Conservation (phyloP, 192 early-diverging fungal species). For the Spizellomyces punctatus region DNA sequence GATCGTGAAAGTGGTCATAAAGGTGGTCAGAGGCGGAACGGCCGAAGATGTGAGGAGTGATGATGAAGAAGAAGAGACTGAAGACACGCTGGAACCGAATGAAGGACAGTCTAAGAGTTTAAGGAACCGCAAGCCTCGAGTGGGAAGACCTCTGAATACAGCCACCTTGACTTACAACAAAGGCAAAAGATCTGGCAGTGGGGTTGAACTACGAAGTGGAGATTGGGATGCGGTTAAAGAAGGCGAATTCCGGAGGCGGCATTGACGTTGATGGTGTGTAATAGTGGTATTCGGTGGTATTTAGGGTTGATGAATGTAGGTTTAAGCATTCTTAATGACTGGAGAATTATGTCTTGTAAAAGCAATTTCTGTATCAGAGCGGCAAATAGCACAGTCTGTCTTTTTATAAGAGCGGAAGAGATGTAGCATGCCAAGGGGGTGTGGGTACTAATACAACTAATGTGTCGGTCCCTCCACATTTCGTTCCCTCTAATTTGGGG, state of each 20-base stretch:
- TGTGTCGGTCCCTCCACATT: no score
- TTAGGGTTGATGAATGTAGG: no score
- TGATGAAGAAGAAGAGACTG: constrained; percentile 25
- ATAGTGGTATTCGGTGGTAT: no score
- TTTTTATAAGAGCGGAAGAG: no score
- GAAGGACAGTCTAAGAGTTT: not conserved
- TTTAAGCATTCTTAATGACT: no score
- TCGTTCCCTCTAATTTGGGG: no score
- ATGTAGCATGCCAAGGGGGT: no score
- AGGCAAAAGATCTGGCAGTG: not conserved
- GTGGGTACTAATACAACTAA: no score
- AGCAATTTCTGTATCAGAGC: no score
- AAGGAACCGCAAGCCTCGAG: not conserved
- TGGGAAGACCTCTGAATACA: no score
- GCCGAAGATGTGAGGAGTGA: constrained; percentile 70
- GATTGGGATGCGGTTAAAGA: constrained; percentile 22
- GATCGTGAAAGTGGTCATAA: constrained; percentile 67
- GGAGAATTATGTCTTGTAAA: no score
- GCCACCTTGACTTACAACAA: not conserved
- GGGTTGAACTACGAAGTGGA: constrained; percentile 16
- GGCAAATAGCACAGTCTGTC: no score
- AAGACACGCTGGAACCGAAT: not conserved
- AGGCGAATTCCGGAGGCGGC: constrained; percentile 4
- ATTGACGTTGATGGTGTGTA: not conserved
- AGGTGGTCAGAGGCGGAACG: constrained; percentile 63